Evolutionary conservation across 306 rosid genomes (phyloP), one percentile per base, ranked within the genome.

Genomic region (Luffa aegyptiaca): DNA sequence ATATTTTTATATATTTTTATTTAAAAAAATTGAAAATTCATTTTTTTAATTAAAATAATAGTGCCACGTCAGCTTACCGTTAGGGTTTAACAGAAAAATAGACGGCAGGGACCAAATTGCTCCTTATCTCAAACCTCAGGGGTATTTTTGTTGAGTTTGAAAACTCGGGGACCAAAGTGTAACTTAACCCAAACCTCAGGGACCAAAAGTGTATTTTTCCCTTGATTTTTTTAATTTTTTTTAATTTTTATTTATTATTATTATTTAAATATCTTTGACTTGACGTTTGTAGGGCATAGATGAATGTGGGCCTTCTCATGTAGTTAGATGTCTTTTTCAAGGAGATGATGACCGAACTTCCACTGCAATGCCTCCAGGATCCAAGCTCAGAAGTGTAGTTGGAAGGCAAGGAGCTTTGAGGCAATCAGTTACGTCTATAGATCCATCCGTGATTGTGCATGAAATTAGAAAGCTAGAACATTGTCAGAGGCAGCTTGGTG

Each of bases 401-500:
- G 82, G 85, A 71, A 86, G 95, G 88, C 88, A 85, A 77, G 89
- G 93, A 77, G 88, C 84, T 88, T 82, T 92, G 78, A 89, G 93
- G 86, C 86, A 82, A 79, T 90, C 96, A 77, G 83, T 84, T 79
- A 86, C 91, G 79, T 87, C 93, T 75, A 90, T 93, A 10, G 94
- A 94, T 89, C 97, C 96, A 82, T 87, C 95, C 79, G 75, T 88
- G 84, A 87, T 94, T 81, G 97, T 91, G 10, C 77, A 86, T 81
- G 98, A 91, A 86, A 92, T 94, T 49, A 85, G 90, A 77, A 92
- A 92, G 84, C 88, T 94, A 51, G 98, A 94, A 83, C 85, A 91
- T 77, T 84, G 93, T 51, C 98, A 94, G 92, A 89, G 86, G 82
- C 95, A 91, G 84, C 95, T 94, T 33, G 91, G 94, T 33, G 98